Evolutionary conservation across 768 basidiomycete species (phyloP).

Genomic region (Holtermanniella nyarrowii): DNA sequence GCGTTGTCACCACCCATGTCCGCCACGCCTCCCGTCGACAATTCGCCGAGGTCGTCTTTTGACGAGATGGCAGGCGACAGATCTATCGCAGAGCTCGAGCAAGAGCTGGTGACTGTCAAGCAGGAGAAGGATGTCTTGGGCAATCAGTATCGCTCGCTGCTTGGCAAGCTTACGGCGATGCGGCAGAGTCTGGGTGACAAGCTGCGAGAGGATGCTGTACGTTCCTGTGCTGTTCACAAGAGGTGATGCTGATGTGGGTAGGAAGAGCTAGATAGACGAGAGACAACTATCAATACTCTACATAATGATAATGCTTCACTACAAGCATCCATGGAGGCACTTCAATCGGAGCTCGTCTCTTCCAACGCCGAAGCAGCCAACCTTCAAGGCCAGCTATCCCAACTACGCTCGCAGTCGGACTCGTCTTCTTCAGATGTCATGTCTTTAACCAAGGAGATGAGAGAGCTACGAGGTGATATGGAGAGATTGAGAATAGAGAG

Average conservation of each 20-base stretch:
- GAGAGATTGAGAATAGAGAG: constrained; percentile 76
- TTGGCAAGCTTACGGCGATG: constrained; percentile 86
- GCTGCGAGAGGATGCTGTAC: constrained; percentile 88
- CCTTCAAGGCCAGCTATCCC: constrained; percentile 54
- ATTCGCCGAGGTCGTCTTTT: constrained; percentile 6
- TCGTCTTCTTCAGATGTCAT: constrained; percentile 32
- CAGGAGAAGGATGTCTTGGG: constrained; percentile 84
- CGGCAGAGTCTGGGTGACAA: constrained; percentile 86
- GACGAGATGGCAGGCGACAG: constrained; percentile 6
- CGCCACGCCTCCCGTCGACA: neutral
- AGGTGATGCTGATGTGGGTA: constrained; percentile 36
- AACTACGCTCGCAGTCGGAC: constrained; percentile 39
- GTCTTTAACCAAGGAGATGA: constrained; percentile 52
- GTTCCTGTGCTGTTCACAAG: constrained; percentile 31
- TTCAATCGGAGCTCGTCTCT: constrained; percentile 66
- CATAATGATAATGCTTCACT: constrained; percentile 69
- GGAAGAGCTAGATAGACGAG: constrained; percentile 96
- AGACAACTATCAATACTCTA: constrained; percentile 69
- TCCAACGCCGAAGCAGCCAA: constrained; percentile 68
- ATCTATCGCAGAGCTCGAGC: constrained; percentile 48
- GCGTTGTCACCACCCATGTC: neutral
- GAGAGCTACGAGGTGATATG: constrained; percentile 73
- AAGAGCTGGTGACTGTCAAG: constrained; percentile 61
- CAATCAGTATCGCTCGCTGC: constrained; percentile 70
- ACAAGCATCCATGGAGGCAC: constrained; percentile 57